These are phyloP conservation scores for Rhizopogon vinicolor DNA, from an alignment of 768 basidiomycete genomes.

Conservation along the genomic window DNA sequence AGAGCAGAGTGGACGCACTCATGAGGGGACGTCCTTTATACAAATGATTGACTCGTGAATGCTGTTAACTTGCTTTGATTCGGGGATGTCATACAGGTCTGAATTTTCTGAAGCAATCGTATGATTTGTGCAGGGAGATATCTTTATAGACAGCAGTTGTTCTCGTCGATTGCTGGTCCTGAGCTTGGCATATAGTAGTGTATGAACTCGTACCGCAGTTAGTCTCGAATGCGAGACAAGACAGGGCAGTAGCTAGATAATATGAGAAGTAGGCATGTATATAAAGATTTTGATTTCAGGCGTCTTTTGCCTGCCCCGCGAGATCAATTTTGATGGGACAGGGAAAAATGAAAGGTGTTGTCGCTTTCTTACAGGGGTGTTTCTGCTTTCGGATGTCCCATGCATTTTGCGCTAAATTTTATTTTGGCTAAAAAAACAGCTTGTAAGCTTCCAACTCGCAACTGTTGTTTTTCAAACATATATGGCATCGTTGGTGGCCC, in stretches of 20 bases:
- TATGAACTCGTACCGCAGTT: no score
- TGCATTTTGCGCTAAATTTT: not conserved
- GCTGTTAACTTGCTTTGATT: not conserved
- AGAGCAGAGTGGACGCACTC: conserved; percentile 75
- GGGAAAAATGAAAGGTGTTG: no score
- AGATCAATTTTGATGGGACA: no score
- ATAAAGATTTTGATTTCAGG: no score
- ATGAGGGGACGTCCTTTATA: conserved; percentile 5
- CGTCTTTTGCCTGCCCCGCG: no score
- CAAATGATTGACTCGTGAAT: not conserved
- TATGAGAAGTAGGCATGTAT: no score
- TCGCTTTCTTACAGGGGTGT: not conserved
- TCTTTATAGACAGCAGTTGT: no score
- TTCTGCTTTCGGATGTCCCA: not conserved
- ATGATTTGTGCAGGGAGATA: no score
- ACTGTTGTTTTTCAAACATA: not conserved
- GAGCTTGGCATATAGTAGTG: no score
- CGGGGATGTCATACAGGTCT: not conserved
- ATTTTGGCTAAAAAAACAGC: not conserved
- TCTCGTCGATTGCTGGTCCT: no score
- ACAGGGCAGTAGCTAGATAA: no score
- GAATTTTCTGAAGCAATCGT: not conserved
- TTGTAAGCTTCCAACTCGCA: not conserved
- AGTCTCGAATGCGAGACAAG: no score
- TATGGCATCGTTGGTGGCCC: not conserved